Base-by-base conservation (phyloP, 345 rosid species). In the Ricinus communis region DNA sequence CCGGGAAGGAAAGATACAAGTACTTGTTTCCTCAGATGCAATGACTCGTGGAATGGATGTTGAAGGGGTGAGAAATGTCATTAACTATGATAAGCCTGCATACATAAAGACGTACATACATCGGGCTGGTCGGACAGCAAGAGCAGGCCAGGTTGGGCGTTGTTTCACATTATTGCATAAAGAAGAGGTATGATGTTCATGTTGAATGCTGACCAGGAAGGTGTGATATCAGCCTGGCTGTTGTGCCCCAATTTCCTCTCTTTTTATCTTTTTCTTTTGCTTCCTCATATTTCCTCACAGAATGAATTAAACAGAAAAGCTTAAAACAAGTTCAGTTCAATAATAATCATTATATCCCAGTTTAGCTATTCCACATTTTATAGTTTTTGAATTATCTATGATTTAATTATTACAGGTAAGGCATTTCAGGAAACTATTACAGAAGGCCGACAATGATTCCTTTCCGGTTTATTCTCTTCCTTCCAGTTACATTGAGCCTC, bases 11-110 rank as follows among this genome's bases (percentile, higher is more conserved):
- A 84, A 90, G 60, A 74, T 87, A 47, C 97, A 92, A 77, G 97
- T 95, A 74, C 97, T 92, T 77, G 97, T 92, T 74, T 87, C 96
- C 65, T 92, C 97, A 36, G 99, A 95, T 84, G 94, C 96, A 40
- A 85, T 95, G 89, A 87, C 98, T 61, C 97, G 96, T 74, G 99
- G 99, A 74, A 92, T 89, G 93, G 98, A 95, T 75, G 96, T 92
- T 64, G 90, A 90, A 82, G 97, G 94, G 65, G 97, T 95, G 79
- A 82, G 84, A 77, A 89, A 87, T 83, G 97, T 90, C 30, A 75
- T 92, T 55, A 95, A 95, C 69, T 92, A 95, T 73, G 97, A 95
- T 71, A 87, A 86, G 89, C 98, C 99, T 70, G 69, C 85, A 2
- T 86, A 76, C 76, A 77, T 89, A 57, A 95, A 90, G 83, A 92